Evolutionary conservation across 768 basidiomycete species (phyloP).

Genomic region (Pleurotus ostreatus): DNA sequence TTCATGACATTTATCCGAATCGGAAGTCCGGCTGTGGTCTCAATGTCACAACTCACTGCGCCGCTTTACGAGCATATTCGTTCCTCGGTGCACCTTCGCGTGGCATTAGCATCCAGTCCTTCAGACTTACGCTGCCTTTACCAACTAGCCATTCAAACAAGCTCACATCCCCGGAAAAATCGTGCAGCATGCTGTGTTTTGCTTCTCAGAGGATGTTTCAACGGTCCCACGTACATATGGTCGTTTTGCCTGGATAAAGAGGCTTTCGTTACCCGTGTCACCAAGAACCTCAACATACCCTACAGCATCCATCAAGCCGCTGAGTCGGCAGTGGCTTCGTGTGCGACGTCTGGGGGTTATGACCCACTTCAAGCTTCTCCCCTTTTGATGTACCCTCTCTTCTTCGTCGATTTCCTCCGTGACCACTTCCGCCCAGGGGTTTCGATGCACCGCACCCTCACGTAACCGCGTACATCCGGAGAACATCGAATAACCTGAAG

Average conservation of each 20-base stretch:
- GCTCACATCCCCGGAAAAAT: not conserved
- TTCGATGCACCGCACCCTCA: not conserved
- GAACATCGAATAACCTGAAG: not conserved
- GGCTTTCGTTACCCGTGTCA: not conserved
- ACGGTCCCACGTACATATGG: slow-evolving; percentile 3
- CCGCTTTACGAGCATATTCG: too few relatives aligned
- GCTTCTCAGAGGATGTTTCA: not conserved
- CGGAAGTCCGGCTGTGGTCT: not conserved
- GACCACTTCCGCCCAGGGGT: not conserved
- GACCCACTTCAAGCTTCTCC: slow-evolving; percentile 4
- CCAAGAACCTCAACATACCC: too few relatives aligned
- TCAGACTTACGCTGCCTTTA: too few relatives aligned
- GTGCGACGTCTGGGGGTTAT: not conserved
- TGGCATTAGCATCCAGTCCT: too few relatives aligned
- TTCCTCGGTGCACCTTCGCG: too few relatives aligned
- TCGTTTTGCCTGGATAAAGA: not conserved
- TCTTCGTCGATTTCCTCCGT: not conserved
- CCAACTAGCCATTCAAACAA: too few relatives aligned
- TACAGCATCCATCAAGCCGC: slow-evolving; percentile 1
- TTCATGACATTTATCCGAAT: slow-evolving; percentile 3
- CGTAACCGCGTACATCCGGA: not conserved
- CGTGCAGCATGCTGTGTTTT: not conserved
- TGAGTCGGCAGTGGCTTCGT: not conserved
- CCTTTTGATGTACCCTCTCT: not conserved
- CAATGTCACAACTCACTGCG: too few relatives aligned